Conservation (phyloP, 768 basidiomycete genomes). For the Boletus vermiculosoides region DNA sequence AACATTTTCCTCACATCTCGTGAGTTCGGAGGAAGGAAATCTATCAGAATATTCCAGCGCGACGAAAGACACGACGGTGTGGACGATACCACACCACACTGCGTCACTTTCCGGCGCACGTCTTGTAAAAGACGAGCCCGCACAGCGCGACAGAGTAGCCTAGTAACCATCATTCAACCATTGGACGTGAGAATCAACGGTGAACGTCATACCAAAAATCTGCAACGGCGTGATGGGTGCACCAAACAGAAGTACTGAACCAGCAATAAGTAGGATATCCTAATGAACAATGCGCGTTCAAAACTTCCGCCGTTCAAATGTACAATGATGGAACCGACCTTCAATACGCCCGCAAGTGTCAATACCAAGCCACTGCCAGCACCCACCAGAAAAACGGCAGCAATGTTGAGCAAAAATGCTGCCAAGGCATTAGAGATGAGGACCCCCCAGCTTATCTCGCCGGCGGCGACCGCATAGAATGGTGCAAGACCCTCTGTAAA, state of each 20-base stretch:
- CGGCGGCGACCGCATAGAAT: constrained; percentile 60
- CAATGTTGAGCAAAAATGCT: constrained; percentile 88
- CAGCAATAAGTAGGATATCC: constrained; percentile 93
- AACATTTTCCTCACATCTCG: background rate
- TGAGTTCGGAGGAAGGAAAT: background rate
- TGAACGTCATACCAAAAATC: constrained; percentile 58
- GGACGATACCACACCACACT: background rate
- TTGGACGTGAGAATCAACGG: background rate
- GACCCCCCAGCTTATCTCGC: constrained; percentile 62
- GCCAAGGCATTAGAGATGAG: constrained; percentile 81
- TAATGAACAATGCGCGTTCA: constrained; percentile 29
- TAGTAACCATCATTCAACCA: constrained; percentile 23
- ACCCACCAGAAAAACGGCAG: constrained; percentile 92
- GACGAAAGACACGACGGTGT: background rate
- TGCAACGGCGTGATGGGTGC: constrained; percentile 80
- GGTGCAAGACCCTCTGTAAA: constrained; percentile 92
- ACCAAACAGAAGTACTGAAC: constrained; percentile 85
- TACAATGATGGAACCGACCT: constrained; percentile 44
- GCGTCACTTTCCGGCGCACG: constrained; percentile 56
- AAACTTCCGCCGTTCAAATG: background rate
- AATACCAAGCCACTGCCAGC: constrained; percentile 85
- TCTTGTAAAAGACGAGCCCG: constrained; percentile 86
- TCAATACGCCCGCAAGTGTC: constrained; percentile 92
- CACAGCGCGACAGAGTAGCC: constrained; percentile 87
- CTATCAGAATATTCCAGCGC: background rate